phyloP scores from a whole-genome alignment of 2,329 filamentous ascomycete species.

The Epichloe festucae region DNA sequence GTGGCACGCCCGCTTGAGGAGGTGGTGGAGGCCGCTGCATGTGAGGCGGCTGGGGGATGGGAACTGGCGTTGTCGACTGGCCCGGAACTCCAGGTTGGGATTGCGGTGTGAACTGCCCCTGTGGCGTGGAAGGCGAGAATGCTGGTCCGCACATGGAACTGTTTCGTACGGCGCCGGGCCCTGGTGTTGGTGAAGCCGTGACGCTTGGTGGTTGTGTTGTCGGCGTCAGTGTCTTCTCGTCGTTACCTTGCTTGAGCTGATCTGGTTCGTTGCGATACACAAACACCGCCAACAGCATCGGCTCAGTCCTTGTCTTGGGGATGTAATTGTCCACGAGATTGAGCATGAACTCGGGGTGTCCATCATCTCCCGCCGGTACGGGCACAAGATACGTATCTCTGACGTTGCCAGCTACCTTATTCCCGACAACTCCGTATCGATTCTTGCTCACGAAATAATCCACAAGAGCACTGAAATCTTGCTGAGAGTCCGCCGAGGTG shows the following conservation, averaged over 20 bases:
- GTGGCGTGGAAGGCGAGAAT: conserved; percentile 41
- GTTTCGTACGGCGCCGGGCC: conserved; percentile 26
- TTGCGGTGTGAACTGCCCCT: conserved; percentile 19
- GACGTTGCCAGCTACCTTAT: conserved; percentile 61
- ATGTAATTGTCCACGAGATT: conserved; percentile 78
- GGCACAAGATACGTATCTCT: conserved; percentile 88
- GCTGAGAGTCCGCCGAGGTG: conserved; percentile 44
- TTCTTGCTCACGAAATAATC: conserved; percentile 75
- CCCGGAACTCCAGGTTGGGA: conserved; percentile 17
- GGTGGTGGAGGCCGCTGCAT: conserved; percentile 8
- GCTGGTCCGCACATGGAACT: conserved; percentile 36
- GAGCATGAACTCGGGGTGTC: conserved; percentile 74
- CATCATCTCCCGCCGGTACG: conserved; percentile 55
- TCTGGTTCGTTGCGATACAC: conserved; percentile 57
- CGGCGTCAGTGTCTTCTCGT: conserved; percentile 6
- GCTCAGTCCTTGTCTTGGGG: conserved; percentile 56
- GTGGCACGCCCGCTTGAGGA: conserved; percentile 4
- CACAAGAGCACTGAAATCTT: conserved; percentile 63
- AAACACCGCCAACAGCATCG: conserved; percentile 71
- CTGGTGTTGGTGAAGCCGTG: conserved; percentile 21
- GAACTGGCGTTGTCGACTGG: conserved; percentile 23
- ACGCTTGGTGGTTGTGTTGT: conserved; percentile 8
- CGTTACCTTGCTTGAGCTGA: conserved; percentile 18
- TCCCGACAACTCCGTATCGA: conserved; percentile 76
- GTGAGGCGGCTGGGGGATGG: conserved; percentile 22